These are phyloP conservation scores for Henckelia pumila DNA, from an alignment of 257 asterid species.

Conservation along the genomic window DNA sequence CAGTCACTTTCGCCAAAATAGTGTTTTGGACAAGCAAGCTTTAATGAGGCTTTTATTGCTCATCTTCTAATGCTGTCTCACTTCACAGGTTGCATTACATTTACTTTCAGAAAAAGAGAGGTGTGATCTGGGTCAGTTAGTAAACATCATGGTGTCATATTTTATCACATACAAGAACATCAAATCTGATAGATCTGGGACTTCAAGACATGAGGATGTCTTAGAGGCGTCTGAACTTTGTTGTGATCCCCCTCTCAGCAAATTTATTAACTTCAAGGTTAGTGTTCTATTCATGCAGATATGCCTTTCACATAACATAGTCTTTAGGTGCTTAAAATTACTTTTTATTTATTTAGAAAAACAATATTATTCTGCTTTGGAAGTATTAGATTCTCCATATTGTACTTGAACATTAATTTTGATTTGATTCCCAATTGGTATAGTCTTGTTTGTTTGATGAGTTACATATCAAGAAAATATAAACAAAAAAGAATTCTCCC, in stretches of 20 bases:
- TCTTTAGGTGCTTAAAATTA: constrained; percentile 5
- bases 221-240: constrained; percentile 55
- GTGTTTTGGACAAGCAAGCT: neutral
- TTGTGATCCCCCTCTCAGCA: constrained; percentile 75
- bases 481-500: neutral
- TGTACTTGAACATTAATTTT: too few species aligned
- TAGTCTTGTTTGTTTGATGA: too few species aligned
- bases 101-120: constrained; percentile 80
- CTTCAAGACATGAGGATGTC: constrained; percentile 50
- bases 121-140: constrained; percentile 54
- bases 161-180: constrained; percentile 70
- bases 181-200: constrained; percentile 49
- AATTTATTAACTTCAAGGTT: constrained; percentile 71
- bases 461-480: too few species aligned
- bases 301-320: constrained; percentile 4
- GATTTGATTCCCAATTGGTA: neutral
- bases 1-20: neutral
- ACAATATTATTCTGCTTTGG: too few species aligned
- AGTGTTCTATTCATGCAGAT: constrained; percentile 25
- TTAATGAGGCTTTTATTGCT: constrained; percentile 12
- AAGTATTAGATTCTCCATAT: too few species aligned
- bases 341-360: neutral
- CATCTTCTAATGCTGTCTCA: constrained; percentile 27
- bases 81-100: constrained; percentile 75
- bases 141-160: constrained; percentile 81